A percentile compares a stretch with the other conserved stretches of the same genome.
These are phyloP conservation scores for Xylaria grammica DNA, from an alignment of 495 filamentous ascomycete species.

Conservation along the genomic window DNA sequence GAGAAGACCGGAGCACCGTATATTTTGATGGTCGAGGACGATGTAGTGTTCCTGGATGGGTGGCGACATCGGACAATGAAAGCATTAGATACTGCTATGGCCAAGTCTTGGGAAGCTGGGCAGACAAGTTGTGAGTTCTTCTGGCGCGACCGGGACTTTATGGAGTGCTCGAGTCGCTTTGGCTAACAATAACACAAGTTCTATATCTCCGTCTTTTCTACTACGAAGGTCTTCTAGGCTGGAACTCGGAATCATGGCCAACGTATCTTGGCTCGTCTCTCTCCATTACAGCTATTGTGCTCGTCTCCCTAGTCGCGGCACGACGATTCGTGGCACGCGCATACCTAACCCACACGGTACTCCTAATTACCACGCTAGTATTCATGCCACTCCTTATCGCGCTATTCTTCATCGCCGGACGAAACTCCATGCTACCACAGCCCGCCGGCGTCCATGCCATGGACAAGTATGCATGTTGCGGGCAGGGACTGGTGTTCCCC, in stretches of 20 bases:
- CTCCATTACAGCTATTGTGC: slow-evolving; percentile 15
- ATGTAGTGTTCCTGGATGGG: slow-evolving; percentile 56
- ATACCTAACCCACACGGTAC: slow-evolving; percentile 21
- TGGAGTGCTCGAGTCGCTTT: neutral
- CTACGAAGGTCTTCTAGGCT: slow-evolving; percentile 60
- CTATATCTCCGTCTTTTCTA: slow-evolving; percentile 65
- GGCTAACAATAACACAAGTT: slow-evolving; percentile 14
- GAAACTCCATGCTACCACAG: slow-evolving; percentile 29
- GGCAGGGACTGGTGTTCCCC: slow-evolving; percentile 37
- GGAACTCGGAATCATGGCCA: slow-evolving; percentile 59
- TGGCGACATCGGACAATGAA: slow-evolving; percentile 54
- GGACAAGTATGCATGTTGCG: slow-evolving; percentile 53
- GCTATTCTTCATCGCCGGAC: slow-evolving; percentile 45
- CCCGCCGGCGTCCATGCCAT: slow-evolving; percentile 50
- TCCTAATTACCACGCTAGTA: slow-evolving; percentile 26
- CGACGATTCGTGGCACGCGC: slow-evolving; percentile 22
- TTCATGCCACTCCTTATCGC: slow-evolving; percentile 35
- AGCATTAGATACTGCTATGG: slow-evolving; percentile 43
- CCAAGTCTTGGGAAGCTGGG: slow-evolving; percentile 27
- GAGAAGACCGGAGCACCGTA: slow-evolving; percentile 50
- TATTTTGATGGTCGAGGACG: slow-evolving; percentile 62
- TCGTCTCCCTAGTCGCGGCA: slow-evolving; percentile 12
- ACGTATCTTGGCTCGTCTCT: slow-evolving; percentile 47
- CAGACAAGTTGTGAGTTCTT: slow-evolving; percentile 25
- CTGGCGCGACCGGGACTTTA: neutral